A percentile compares a stretch with the other conserved stretches of the same genome.
These are phyloP conservation scores for Penicillium sp. DNA, from an alignment of 2,329 filamentous ascomycete species.

Conservation along the genomic window DNA sequence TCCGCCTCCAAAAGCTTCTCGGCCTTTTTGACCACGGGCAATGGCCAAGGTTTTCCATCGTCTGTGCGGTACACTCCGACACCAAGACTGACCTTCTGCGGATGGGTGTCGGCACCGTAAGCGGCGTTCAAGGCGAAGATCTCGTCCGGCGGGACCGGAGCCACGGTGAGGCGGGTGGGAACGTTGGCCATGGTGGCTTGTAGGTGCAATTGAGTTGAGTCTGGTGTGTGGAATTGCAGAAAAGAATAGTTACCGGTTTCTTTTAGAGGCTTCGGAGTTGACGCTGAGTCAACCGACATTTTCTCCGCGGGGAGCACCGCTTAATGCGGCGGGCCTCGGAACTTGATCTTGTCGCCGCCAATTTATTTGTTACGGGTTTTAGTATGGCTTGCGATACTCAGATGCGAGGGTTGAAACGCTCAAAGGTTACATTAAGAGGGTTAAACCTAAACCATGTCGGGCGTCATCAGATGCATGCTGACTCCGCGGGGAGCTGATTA, in stretches of 20 bases:
- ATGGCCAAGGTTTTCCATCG: constrained; percentile 91
- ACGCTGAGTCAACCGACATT: constrained; percentile 30
- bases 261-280: constrained; percentile 2
- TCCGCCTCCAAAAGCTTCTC: constrained; percentile 63
- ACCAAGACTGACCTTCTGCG: constrained; percentile 81
- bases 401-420: no score
- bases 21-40: constrained; percentile 89
- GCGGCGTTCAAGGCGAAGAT: constrained; percentile 85
- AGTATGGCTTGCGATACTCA: no score
- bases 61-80: constrained; percentile 88
- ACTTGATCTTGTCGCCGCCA: no score
- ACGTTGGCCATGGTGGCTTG: constrained; percentile 27
- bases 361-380: no score
- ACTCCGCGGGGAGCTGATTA: background rate
- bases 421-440: background rate
- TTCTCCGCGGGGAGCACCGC: constrained; percentile 21
- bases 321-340: constrained; percentile 14
- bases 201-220: constrained; percentile 3
- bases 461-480: constrained; percentile 14
- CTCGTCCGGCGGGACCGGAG: constrained; percentile 82
- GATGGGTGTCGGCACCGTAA: constrained; percentile 65
- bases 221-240: background rate
- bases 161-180: constrained; percentile 47
- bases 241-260: constrained; percentile 7
- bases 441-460: background rate